Base-by-base conservation (phyloP, 257 asterid genomes). In the Scutellaria baicalensis region DNA sequence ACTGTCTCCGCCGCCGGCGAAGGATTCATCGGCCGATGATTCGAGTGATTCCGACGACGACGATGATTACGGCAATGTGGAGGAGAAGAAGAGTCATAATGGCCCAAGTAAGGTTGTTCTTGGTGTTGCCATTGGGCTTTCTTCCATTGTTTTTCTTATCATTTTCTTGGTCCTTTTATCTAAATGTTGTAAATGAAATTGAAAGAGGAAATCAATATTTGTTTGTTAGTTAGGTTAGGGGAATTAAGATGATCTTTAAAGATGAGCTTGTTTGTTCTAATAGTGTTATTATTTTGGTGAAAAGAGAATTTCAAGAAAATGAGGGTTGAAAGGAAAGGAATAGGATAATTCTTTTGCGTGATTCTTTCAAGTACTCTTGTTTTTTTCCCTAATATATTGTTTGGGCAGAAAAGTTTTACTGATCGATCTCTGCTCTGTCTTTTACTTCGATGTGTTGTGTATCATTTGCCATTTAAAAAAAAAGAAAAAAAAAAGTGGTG, bases 41-140 rank as follows among this genome's bases (percentile, higher is more conserved):
- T 77, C 81, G 8, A 65, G 80, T 20, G 86, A 81, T 31, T 60
- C 73, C 6, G 82, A 76, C 44, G 84, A 79, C n/a, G n/a, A n/a
- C 51, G 86, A 81, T 43, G 85, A 85, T 49, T 21, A 72, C 16
- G 80, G 68, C 49, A 77, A 76, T 51, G 84, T 23, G 59, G 77
- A 55, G 60, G 84, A 67, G 27, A 81, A 78, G 70, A 80, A 72
- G 63, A 84, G 70, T 74, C 87, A 83, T 45, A 77, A 58, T 63
- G 99, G 99, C 0, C 95, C 97, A 56, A 94, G 75, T 82, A 94
- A 85, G 92, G 81, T 89, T 71, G 97, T 94, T 78, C 93, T 94
- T 64, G 97, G 97, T 36, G 82, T 91, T 70, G 96, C 97, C 1
- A 86, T 94, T 78, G 96, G 88, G 45, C 89, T 94, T 11, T 92